These are phyloP conservation scores for Phytophthora cryptogea DNA, from an alignment of 352 stramenopile genomes.

Conservation along the genomic window DNA sequence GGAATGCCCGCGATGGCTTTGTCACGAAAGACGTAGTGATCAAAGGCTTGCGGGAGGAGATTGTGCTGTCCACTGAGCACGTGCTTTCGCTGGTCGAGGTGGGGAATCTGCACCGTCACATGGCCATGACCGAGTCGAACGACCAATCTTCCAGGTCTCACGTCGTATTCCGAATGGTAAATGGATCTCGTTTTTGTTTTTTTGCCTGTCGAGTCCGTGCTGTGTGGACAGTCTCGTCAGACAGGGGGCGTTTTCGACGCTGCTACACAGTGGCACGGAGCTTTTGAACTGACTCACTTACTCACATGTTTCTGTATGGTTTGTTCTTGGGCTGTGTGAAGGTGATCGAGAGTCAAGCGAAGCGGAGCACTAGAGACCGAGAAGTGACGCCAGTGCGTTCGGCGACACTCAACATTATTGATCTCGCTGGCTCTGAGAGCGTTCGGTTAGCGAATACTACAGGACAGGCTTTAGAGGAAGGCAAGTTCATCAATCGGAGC, in stretches of 20 bases:
- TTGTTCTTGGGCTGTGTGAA: too few relatives aligned
- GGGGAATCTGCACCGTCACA: constrained; percentile 78
- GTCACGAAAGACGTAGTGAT: constrained; percentile 86
- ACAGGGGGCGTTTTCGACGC: constrained; percentile 18
- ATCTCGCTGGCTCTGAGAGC: constrained; percentile 90
- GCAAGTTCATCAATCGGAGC: constrained; percentile 90
- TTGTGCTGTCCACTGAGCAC: constrained; percentile 77
- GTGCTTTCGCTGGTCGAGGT: constrained; percentile 87
- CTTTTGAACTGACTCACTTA: constrained; percentile 33
- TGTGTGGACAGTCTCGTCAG: constrained; percentile 24
- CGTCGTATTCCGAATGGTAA: constrained; percentile 77
- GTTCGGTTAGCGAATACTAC: constrained; percentile 82
- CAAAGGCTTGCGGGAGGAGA: constrained; percentile 82
- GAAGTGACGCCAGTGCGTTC: constrained; percentile 51
- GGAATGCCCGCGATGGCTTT: constrained; percentile 26
- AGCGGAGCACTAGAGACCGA: constrained; percentile 35
- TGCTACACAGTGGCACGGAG: constrained; percentile 28
- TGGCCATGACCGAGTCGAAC: constrained; percentile 75
- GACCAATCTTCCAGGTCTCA: constrained; percentile 81
- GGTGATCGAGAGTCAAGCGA: constrained; percentile 78
- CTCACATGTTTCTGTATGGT: constrained; percentile 24
- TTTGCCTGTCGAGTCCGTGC: constrained; percentile 13
- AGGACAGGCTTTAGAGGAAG: constrained; percentile 81
- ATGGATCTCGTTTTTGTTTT: constrained; percentile 16
- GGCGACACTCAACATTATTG: constrained; percentile 90